These are phyloP conservation scores for Phytophthora uliginosa DNA, from an alignment of 352 stramenopile species.

Conservation along the genomic window DNA sequence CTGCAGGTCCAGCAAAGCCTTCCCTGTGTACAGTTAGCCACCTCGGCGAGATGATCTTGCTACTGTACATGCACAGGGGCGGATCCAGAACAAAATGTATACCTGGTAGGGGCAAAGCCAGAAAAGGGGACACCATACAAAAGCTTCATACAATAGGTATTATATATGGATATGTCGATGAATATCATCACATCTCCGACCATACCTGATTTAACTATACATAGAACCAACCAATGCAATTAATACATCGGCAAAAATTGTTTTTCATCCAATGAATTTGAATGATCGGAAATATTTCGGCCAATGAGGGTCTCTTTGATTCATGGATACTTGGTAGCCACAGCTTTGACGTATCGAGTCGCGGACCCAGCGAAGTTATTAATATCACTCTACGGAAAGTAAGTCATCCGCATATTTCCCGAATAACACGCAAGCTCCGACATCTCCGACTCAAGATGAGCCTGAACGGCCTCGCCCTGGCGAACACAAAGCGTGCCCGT, in stretches of 20 bases:
- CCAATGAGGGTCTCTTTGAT: background rate
- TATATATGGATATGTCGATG: too few relatives aligned
- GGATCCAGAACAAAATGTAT: too few relatives aligned
- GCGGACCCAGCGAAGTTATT: conserved; percentile 1
- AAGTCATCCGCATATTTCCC: conserved; percentile 16
- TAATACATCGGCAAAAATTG: background rate
- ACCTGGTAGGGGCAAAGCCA: too few relatives aligned
- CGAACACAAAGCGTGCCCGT: conserved; percentile 33
- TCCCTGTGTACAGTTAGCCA: too few relatives aligned
- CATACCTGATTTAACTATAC: background rate
- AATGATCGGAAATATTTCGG: background rate
- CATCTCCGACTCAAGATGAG: conserved; percentile 27
- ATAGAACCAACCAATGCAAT: background rate
- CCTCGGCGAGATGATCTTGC: too few relatives aligned
- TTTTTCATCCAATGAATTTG: too few relatives aligned
- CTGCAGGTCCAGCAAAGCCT: too few relatives aligned
- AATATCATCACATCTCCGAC: too few relatives aligned
- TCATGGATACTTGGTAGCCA: background rate
- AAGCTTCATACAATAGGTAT: too few relatives aligned
- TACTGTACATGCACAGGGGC: too few relatives aligned
- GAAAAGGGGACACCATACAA: too few relatives aligned
- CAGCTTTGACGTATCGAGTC: conserved; percentile 13
- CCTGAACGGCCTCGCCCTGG: conserved; percentile 22
- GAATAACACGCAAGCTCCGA: conserved; percentile 19
- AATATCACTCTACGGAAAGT: background rate